A percentile compares a stretch with the other conserved stretches of the same genome.
phyloP scores from a whole-genome alignment of 371 early-diverging fungal species.

The Zychaea mexicana region DNA sequence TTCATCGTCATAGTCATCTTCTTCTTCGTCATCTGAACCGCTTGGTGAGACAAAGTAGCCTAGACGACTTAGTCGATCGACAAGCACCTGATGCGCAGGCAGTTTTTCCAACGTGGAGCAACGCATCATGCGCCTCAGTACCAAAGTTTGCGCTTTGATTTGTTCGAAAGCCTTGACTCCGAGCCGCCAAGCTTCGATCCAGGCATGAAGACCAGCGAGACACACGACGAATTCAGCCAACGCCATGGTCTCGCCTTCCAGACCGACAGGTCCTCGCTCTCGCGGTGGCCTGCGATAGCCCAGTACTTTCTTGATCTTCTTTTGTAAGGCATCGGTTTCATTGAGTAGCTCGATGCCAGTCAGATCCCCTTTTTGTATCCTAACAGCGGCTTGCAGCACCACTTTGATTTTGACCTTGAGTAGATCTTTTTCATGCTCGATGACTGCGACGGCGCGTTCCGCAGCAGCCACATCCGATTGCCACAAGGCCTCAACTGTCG shows the following conservation, averaged over 20 bases:
- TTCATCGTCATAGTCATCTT: constrained; percentile 1
- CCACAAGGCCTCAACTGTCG: constrained; percentile 37
- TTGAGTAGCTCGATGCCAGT: constrained; percentile 26
- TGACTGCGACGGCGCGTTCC: constrained; percentile 8
- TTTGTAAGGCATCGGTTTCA: constrained; percentile 16
- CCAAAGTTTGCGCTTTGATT: constrained; percentile 25
- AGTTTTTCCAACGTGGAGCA: constrained; percentile 35
- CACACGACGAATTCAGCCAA: constrained; percentile 45
- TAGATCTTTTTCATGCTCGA: background rate
- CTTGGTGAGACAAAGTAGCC: constrained; percentile 32
- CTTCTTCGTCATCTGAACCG: constrained; percentile 21
- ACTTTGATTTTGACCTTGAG: background rate
- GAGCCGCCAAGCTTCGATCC: constrained; percentile 38
- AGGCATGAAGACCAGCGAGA: constrained; percentile 41
- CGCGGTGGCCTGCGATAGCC: background rate
- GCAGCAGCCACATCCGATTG: constrained; percentile 28
- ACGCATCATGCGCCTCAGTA: constrained; percentile 37
- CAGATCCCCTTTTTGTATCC: constrained; percentile 20
- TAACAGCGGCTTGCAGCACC: constrained; percentile 22
- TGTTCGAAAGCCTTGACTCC: constrained; percentile 18
- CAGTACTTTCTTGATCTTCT: background rate
- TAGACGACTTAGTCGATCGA: constrained; percentile 30
- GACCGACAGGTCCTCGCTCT: constrained; percentile 5
- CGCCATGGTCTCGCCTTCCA: constrained; percentile 36
- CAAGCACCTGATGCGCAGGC: constrained; percentile 29